Base-by-base conservation (phyloP, 352 stramenopile genomes). In the Elongisporangium prolatum region DNA sequence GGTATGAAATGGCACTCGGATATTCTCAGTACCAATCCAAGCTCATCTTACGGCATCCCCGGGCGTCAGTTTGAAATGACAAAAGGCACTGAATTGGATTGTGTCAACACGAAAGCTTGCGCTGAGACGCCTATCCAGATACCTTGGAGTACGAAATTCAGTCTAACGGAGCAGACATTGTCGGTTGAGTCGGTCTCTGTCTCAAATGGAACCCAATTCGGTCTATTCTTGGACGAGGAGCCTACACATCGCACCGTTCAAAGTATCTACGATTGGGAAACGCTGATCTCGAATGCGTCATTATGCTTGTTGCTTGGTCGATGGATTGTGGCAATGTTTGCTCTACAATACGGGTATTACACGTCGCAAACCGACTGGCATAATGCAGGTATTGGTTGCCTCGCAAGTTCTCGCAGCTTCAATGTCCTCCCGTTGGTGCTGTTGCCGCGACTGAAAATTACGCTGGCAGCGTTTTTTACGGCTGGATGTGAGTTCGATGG, bases 401-500 rank as follows among this genome's bases (percentile, higher is more conserved):
- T 86, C 1, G 59, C 73, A 28, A 71, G 67, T 52, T 71, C 64
- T 0, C 57, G 61, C 0, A 71, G 63, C 4, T 81, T 86, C 28
- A 74, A 75, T 52, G 50, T 86, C 50, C 59, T 81, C 11, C 68
- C 75, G 0, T 65, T 86, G 14, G 54, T 76, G 54, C 49, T 85
- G 44, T 51, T 85, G 3, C 67, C 75, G 0, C 60, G 72, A 0
- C 60, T 86, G 2, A 83, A 81, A 40, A 61, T 65, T 1, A 72
- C 67, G 0, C 60, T 80, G 18, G 65, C 73, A 11, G 72, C 60
- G 4, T 84, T 84, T 48, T 84, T 58, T 58, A 72, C 65, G 3
- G 58, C 66, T 20, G 77, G 72, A 0, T 80, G 65, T 40, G 24
- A 60, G 50, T 86, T 84, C 44, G 71, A 88, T 37, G 77, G 75